Evolutionary conservation across 768 basidiomycete genomes (phyloP).

Genomic region (Cystoderma amianthinum): DNA sequence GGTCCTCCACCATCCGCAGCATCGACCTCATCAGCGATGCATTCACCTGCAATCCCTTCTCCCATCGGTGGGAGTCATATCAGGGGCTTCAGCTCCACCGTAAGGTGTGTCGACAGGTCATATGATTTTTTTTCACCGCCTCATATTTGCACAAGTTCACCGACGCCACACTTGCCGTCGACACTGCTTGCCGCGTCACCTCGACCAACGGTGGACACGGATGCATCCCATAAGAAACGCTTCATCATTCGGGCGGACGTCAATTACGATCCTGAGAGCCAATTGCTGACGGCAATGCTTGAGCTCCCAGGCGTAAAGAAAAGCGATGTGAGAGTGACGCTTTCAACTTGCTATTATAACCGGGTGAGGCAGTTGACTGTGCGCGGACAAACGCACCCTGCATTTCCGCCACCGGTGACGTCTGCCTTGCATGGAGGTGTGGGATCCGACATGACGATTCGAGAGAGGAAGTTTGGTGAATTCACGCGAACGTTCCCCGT

Average conservation of each 20-base stretch:
- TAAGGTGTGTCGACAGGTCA: conserved; percentile 12
- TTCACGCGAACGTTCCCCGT: conserved; percentile 47
- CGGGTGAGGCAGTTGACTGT: conserved; percentile 57
- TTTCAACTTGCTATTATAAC: conserved; percentile 56
- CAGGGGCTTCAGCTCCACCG: conserved; percentile 13
- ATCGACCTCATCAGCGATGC: conserved; percentile 14
- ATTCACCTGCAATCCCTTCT: conserved; percentile 15
- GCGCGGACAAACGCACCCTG: conserved; percentile 34
- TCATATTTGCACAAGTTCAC: conserved; percentile 14
- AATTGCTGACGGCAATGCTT: conserved; percentile 50
- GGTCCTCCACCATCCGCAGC: neutral
- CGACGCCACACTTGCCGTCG: conserved; percentile 8
- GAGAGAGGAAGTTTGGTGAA: conserved; percentile 49
- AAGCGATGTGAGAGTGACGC: conserved; percentile 47
- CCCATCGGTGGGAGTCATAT: conserved; percentile 11
- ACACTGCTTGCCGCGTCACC: conserved; percentile 8
- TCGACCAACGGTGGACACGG: conserved; percentile 10
- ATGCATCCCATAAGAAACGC: conserved; percentile 11
- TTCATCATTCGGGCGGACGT: conserved; percentile 56
- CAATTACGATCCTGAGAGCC: conserved; percentile 44
- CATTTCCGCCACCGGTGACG: conserved; percentile 20
- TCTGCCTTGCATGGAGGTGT: conserved; percentile 4
- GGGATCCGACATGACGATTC: conserved; percentile 12
- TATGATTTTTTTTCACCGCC: too few relatives aligned
- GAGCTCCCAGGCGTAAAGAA: conserved; percentile 66